Conservation (phyloP, 441 rosid species). For the Pelargonium citronellum region DNA sequence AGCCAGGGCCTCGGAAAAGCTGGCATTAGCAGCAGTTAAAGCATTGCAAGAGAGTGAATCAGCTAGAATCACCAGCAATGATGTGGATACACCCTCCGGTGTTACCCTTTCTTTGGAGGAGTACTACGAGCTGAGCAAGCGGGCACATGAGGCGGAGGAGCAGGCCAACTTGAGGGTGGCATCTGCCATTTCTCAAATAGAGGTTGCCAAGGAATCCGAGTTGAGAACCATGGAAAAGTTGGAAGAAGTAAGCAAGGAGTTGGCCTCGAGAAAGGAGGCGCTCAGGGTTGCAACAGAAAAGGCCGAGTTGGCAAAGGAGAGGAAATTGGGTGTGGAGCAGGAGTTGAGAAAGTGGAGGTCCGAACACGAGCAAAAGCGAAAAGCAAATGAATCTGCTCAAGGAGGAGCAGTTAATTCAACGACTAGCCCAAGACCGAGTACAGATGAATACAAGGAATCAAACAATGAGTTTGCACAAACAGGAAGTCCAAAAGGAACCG, state of each 20-base stretch:
- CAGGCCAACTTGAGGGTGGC: constrained; percentile 65
- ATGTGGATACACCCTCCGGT: constrained; percentile 36
- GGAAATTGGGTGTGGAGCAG: constrained; percentile 75
- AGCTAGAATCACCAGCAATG: constrained; percentile 29
- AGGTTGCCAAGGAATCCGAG: constrained; percentile 72
- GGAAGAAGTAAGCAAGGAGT: constrained; percentile 61
- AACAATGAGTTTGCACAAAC: constrained; percentile 22
- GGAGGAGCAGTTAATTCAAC: constrained; percentile 23
- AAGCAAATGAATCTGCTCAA: constrained; percentile 43
- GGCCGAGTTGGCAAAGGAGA: constrained; percentile 84
- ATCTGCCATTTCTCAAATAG: constrained; percentile 60
- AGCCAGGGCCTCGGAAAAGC: constrained; percentile 71
- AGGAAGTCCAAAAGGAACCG: constrained; percentile 32
- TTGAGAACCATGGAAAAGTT: constrained; percentile 45
- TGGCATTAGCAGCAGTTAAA: constrained; percentile 76
- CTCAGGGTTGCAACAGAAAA: constrained; percentile 58
- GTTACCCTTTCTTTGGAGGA: constrained; percentile 79
- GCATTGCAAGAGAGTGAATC: constrained; percentile 82
- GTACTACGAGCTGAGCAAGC: constrained; percentile 78
- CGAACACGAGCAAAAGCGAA: constrained; percentile 69
- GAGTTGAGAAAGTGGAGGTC: constrained; percentile 87
- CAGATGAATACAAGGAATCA: constrained; percentile 39
- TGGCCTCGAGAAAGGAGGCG: constrained; percentile 57
- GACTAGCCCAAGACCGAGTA: constrained; percentile 34
- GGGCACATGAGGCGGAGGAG: constrained; percentile 79